phyloP scores from a whole-genome alignment of 2,329 filamentous ascomycete genomes.

The Pezicula carpinea region DNA sequence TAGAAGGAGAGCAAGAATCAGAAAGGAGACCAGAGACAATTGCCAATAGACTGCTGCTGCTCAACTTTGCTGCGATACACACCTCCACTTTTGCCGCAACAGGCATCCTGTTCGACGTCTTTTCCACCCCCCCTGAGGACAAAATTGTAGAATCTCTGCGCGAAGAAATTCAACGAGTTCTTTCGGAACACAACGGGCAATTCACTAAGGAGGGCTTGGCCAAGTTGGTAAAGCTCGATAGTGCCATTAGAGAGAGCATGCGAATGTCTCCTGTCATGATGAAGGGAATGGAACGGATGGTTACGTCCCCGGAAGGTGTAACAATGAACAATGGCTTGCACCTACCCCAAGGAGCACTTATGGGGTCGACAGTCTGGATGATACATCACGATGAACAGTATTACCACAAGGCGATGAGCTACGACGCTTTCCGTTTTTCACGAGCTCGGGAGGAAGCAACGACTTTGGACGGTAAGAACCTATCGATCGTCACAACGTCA shows the following conservation, averaged over 20 bases:
- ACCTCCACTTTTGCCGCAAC: constrained; percentile 27
- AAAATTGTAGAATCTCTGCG: constrained; percentile 17
- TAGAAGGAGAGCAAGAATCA: constrained; percentile 12
- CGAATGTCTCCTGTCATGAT: constrained; percentile 27
- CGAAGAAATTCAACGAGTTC: constrained; percentile 23
- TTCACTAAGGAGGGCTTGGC: constrained; percentile 29
- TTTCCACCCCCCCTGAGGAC: constrained; percentile 18
- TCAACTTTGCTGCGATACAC: constrained; percentile 31
- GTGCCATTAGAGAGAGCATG: constrained; percentile 29
- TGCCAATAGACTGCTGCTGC: constrained; percentile 22
- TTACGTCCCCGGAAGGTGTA: constrained; percentile 22
- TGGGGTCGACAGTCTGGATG: constrained; percentile 9
- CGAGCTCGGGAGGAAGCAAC: constrained; percentile 2
- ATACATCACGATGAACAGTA: constrained; percentile 17
- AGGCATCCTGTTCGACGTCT: constrained; percentile 26
- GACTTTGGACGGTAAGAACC: constrained; percentile 10
- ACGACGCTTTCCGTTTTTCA: constrained; percentile 17
- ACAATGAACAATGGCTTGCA: constrained; percentile 14
- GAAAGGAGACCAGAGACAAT: constrained; percentile 20
- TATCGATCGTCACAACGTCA: constrained; percentile 12
- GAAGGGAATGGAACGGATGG: constrained; percentile 17
- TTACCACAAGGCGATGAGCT: constrained; percentile 11
- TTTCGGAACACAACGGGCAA: constrained; percentile 17
- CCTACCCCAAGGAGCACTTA: constrained; percentile 10
- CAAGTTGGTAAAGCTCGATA: constrained; percentile 29